Base-by-base conservation (phyloP, 2,329 filamentous ascomycete genomes). In the Sporothrix humicola region DNA sequence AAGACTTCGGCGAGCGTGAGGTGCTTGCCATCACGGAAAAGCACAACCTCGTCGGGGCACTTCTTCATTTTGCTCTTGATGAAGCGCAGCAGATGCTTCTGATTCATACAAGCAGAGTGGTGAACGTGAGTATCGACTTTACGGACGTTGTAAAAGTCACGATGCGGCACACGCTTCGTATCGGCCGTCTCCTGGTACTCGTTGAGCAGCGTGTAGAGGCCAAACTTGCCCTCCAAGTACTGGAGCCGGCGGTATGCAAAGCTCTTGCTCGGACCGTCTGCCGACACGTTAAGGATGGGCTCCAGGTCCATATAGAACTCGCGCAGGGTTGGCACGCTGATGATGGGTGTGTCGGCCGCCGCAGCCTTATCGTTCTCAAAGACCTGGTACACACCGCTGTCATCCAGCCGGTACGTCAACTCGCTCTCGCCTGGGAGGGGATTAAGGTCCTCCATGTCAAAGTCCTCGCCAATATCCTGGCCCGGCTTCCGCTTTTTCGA, bases 51-150 rank as follows among this genome's bases (percentile, higher is more conserved):
- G 79, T 98, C 93, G 0, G 95, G 94, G 20, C 89, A 96, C 82
- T 97, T 99, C 88, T 98, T 98, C 94, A 99, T 98, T 84, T 99
- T 99, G 83, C 94, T 97, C 84, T 99, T 99, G 85, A 99, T 99
- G 83, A 99, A 99, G 72, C 96, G 93, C 75, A 99, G 85, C 73
- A 99, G 84, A 87, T 99, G 96, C 83, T 99, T 99, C 82, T 99
- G 96, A 80, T 99, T 99, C 96, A 99, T 99, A 81, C 96, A 99
- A 31, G 96, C 96, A 17, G 96, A 99, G 82, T 99, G 96, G 81
- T 99, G 96, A 78, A 99, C 96, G 87, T 99, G 96, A 9, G 96
- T 99, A 80, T 99, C 96, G 69, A 99, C 96, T 82, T 99, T 99
- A 80, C 96, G 89, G 68, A 99, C 96, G 80, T 99, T 99, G 85